A percentile compares a stretch with the other conserved stretches of the same genome.
Evolutionary conservation across 805 yeast species (phyloP).

Genomic region (Scheffersomyces ergatensis): DNA sequence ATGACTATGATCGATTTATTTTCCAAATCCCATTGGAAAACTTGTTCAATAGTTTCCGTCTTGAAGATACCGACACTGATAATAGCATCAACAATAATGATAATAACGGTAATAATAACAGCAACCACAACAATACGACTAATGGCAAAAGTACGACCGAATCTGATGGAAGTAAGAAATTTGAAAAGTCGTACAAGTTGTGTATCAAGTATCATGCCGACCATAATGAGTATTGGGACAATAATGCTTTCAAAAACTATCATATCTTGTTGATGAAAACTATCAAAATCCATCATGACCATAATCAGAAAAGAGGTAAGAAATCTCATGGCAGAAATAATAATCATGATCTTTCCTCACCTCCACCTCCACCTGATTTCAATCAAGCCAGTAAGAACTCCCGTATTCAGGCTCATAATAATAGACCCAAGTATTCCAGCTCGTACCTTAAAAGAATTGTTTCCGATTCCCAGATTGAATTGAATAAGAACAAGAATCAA

Average conservation of each 20-base stretch:
- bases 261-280: conserved; percentile 41
- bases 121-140: neutral
- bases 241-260: conserved; percentile 61
- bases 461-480: conserved; percentile 22
- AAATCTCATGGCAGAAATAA: neutral
- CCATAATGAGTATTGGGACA: conserved; percentile 72
- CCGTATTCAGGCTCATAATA: conserved; percentile 15
- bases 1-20: conserved; percentile 67
- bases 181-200: conserved; percentile 31
- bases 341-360: neutral
- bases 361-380: neutral
- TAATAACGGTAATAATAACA: neutral
- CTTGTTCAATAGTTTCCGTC: conserved; percentile 31
- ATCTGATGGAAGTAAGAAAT: conserved; percentile 4
- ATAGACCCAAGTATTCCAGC: conserved; percentile 38
- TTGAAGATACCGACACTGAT: conserved; percentile 5
- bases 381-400: conserved; percentile 1
- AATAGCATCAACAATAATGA: conserved; percentile 2
- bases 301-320: neutral
- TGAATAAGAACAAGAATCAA: conserved; percentile 1
- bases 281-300: conserved; percentile 3
- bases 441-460: conserved; percentile 31
- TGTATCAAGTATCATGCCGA: conserved; percentile 57
- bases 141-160: neutral
- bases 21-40: conserved; percentile 56